Conservation (phyloP, 495 filamentous ascomycete genomes). For the Aspergillus bridgeri region DNA sequence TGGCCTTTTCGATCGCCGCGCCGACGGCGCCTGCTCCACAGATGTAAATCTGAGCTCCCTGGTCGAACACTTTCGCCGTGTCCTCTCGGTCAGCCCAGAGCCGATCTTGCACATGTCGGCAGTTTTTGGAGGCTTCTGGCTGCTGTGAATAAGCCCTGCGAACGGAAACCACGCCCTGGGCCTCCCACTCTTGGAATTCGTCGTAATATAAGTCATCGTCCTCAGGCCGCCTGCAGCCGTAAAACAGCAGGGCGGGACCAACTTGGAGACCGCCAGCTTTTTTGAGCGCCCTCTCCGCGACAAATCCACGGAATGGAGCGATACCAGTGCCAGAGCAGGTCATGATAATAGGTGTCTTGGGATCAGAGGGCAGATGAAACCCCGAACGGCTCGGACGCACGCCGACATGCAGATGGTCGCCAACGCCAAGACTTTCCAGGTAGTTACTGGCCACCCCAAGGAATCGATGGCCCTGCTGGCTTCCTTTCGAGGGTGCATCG, state of each 20-base stretch:
- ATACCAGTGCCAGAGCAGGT: conserved; percentile 35
- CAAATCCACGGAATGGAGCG: conserved; percentile 37
- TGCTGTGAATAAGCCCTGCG: background rate
- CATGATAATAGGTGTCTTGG: conserved; percentile 29
- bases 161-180: conserved; percentile 4
- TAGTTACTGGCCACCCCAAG: no score
- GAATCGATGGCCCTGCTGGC: no score
- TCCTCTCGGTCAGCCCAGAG: background rate
- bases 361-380: conserved; percentile 23
- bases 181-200: conserved; percentile 16
- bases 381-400: no score
- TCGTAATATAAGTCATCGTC: conserved; percentile 31
- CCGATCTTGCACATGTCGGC: conserved; percentile 3
- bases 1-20: no score
- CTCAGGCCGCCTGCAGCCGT: conserved; percentile 27
- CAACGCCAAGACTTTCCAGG: background rate
- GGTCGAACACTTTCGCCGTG: background rate
- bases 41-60: conserved; percentile 9
- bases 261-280: background rate
- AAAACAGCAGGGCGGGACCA: conserved; percentile 8
- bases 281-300: conserved; percentile 24
- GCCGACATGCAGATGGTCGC: conserved; percentile 5
- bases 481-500: no score
- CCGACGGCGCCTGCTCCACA: no score
- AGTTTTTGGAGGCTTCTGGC: no score